phyloP scores from a whole-genome alignment of 306 rosid species.

The Sicyos edulis region DNA sequence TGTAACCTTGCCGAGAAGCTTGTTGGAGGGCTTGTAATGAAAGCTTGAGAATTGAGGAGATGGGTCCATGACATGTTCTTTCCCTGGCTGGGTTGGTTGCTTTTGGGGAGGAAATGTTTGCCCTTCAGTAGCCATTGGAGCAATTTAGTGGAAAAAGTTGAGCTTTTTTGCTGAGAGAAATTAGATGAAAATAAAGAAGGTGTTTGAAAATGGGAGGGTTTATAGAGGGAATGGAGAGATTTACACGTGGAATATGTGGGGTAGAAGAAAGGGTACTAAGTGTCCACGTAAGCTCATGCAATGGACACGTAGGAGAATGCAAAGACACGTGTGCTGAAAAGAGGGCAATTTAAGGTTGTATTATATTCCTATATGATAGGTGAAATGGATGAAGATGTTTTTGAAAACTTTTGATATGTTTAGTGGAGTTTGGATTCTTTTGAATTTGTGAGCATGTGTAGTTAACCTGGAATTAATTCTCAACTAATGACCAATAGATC shows the following conservation, averaged over 20 bases:
- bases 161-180: not conserved
- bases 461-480: no score
- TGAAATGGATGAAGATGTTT: not conserved
- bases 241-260: not conserved
- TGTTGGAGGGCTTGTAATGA: constrained; percentile 41
- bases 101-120: constrained; percentile 45
- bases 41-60: constrained; percentile 35
- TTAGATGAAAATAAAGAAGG: not conserved
- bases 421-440: no score
- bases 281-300: not conserved
- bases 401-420: no score
- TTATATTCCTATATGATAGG: no score
- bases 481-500: no score
- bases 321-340: not conserved
- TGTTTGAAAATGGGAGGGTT: not conserved
- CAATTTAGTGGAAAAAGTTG: not conserved
- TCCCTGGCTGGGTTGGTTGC: constrained; percentile 47
- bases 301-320: not conserved
- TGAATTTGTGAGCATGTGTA: no score
- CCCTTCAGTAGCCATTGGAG: constrained; percentile 30
- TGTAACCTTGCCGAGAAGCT: constrained; percentile 59
- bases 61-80: constrained; percentile 48
- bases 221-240: not conserved
- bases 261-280: not conserved
- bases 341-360: no score